Percentiles rank a stretch among this genome's conserved stretches.
These are phyloP conservation scores for Solanum etuberosum DNA, from an alignment of 257 asterid species.

Conservation along the genomic window DNA sequence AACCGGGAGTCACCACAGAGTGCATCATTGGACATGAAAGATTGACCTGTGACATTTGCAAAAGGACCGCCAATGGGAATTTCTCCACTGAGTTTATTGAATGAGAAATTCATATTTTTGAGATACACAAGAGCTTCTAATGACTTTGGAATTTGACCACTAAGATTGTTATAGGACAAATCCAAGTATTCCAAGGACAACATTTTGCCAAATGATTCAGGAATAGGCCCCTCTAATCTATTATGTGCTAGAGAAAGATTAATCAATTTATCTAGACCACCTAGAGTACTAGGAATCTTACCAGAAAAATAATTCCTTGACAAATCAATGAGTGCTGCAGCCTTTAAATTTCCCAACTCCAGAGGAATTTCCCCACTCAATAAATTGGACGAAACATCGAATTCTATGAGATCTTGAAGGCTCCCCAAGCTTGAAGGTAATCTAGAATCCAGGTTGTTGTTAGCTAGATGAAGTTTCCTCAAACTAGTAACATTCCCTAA, in stretches of 20 bases:
- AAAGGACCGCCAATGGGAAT: background rate
- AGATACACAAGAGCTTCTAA: background rate
- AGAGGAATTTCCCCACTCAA: background rate
- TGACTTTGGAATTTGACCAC: background rate
- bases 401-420: background rate
- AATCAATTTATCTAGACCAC: background rate
- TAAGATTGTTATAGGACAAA: background rate
- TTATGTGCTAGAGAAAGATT: background rate
- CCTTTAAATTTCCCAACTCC: background rate
- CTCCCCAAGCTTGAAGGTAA: background rate
- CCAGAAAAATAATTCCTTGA: background rate
- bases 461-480: background rate
- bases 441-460: background rate
- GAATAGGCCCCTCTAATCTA: background rate
- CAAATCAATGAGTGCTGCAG: background rate
- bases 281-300: background rate
- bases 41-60: background rate
- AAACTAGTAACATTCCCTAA: background rate
- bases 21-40: background rate
- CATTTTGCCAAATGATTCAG: background rate
- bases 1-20: background rate
- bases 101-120: background rate
- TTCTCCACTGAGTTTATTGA: background rate
- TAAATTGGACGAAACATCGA: background rate
- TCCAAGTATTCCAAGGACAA: background rate